phyloP scores from a whole-genome alignment of 495 filamentous ascomycete genomes.

The Penicillium soppii region DNA sequence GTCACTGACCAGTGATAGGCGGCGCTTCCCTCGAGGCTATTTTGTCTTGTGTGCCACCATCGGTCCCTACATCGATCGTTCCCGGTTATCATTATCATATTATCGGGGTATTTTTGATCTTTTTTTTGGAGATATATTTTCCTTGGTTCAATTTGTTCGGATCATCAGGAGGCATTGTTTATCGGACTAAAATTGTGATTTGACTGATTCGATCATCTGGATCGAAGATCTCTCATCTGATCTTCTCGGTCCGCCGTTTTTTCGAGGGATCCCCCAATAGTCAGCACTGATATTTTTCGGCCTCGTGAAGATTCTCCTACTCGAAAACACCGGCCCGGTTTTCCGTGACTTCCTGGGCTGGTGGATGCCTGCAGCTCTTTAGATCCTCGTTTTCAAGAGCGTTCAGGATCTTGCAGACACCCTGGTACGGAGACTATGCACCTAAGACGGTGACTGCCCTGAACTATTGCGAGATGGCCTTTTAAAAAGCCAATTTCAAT shows the following conservation, averaged over 20 bases:
- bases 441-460: conserved; percentile 24
- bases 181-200: neutral
- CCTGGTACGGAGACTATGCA: conserved; percentile 35
- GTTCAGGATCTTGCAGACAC: conserved; percentile 33
- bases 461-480: conserved; percentile 33
- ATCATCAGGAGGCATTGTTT: neutral
- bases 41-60: conserved; percentile 24
- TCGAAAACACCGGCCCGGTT: conserved; percentile 16
- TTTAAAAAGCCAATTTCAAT: conserved; percentile 22
- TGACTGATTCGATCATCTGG: no score
- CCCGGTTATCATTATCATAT: conserved; percentile 14
- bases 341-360: conserved; percentile 17
- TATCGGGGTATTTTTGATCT: neutral
- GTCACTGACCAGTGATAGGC: conserved; percentile 24
- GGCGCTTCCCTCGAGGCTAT: conserved; percentile 20
- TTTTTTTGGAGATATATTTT: neutral
- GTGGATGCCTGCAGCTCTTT: conserved; percentile 8
- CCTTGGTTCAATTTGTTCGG: neutral
- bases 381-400: conserved; percentile 12
- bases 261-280: neutral
- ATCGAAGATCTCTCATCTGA: conserved; percentile 2
- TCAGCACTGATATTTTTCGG: neutral
- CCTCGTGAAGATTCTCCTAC: neutral
- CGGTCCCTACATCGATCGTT: conserved; percentile 16
- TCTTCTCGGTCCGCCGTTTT: neutral